Percentiles rank a stretch among this genome's conserved stretches.
phyloP scores from a whole-genome alignment of 2,329 filamentous ascomycete genomes.

The Dendrostoma leiphaemia region DNA sequence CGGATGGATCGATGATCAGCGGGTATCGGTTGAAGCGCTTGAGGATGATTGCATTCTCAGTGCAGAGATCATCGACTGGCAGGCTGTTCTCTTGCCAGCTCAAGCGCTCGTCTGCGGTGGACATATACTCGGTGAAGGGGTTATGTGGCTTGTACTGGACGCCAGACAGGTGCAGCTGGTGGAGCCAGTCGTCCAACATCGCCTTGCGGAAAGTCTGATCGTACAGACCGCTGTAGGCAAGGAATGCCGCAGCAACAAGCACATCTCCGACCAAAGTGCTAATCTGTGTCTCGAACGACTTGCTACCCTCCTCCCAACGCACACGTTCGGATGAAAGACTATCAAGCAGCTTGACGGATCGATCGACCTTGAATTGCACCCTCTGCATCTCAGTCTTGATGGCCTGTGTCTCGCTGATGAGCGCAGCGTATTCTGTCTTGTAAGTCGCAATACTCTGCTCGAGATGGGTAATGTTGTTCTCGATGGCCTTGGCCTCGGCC shows the following conservation, averaged over 20 bases:
- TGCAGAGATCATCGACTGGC: slow-evolving; percentile 95
- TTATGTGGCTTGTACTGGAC: slow-evolving; percentile 92
- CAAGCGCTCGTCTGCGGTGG: slow-evolving; percentile 90
- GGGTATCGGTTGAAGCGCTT: slow-evolving; percentile 98
- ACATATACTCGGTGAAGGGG: slow-evolving; percentile 92
- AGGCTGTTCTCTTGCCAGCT: slow-evolving; percentile 93
- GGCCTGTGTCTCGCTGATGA: slow-evolving; percentile 95
- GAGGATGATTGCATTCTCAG: slow-evolving; percentile 95
- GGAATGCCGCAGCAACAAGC: slow-evolving; percentile 91
- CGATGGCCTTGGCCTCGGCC: slow-evolving; percentile 86
- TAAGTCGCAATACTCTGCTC: slow-evolving; percentile 92
- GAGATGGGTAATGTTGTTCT: slow-evolving; percentile 79
- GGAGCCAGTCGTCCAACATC: slow-evolving; percentile 97
- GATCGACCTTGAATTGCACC: slow-evolving; percentile 96
- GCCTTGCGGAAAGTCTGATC: slow-evolving; percentile 97
- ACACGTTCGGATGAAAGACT: slow-evolving; percentile 90
- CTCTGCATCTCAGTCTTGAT: slow-evolving; percentile 97
- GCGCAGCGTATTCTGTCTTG: slow-evolving; percentile 91
- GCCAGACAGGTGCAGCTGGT: slow-evolving; percentile 90
- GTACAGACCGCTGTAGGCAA: slow-evolving; percentile 95
- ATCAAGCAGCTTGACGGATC: slow-evolving; percentile 90
- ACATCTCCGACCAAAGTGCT: slow-evolving; percentile 95
- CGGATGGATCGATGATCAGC: slow-evolving; percentile 96
- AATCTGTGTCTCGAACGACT: slow-evolving; percentile 97
- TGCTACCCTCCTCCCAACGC: slow-evolving; percentile 96